phyloP scores from a whole-genome alignment of 495 filamentous ascomycete species.

The Aspergillus funiculosus region DNA sequence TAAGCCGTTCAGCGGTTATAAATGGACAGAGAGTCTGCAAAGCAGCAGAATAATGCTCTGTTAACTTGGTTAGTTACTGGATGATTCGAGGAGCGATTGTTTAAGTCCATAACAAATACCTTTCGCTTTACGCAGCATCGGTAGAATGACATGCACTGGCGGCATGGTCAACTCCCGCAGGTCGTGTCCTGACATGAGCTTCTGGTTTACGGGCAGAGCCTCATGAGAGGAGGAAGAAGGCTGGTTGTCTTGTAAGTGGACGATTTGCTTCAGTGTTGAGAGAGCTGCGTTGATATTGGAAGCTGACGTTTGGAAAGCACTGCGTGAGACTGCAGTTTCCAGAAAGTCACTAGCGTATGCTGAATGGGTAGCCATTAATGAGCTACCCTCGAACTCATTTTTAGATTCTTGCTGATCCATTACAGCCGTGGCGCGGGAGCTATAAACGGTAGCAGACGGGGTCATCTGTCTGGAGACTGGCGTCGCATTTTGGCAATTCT shows the following conservation, averaged over 20 bases:
- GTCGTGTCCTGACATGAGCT: constrained; percentile 33
- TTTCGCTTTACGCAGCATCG: constrained; percentile 46
- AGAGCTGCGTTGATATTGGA: constrained; percentile 53
- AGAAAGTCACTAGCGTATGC: constrained; percentile 59
- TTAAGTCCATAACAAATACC: constrained; percentile 27
- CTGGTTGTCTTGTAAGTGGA: constrained; percentile 42
- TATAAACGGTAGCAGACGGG: constrained; percentile 20
- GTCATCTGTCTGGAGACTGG: constrained; percentile 19
- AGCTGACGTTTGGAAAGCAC: constrained; percentile 42
- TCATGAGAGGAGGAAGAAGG: constrained; percentile 34
- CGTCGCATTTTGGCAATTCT: constrained; percentile 17
- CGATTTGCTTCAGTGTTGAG: constrained; percentile 52
- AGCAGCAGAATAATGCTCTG: constrained; percentile 22
- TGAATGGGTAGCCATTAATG: constrained; percentile 56
- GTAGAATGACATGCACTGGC: constrained; percentile 45
- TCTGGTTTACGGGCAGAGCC: constrained; percentile 39
- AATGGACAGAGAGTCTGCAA: constrained; percentile 35
- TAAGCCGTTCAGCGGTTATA: constrained; percentile 48
- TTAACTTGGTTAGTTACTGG: background rate
- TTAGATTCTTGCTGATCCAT: constrained; percentile 38
- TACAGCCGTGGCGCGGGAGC: constrained; percentile 16
- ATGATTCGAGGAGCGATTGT: background rate
- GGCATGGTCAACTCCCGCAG: constrained; percentile 51
- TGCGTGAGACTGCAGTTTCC: constrained; percentile 52
- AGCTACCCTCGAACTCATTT: constrained; percentile 54